These are phyloP conservation scores for Solanum piurae DNA, from an alignment of 257 asterid species.

Conservation along the genomic window DNA sequence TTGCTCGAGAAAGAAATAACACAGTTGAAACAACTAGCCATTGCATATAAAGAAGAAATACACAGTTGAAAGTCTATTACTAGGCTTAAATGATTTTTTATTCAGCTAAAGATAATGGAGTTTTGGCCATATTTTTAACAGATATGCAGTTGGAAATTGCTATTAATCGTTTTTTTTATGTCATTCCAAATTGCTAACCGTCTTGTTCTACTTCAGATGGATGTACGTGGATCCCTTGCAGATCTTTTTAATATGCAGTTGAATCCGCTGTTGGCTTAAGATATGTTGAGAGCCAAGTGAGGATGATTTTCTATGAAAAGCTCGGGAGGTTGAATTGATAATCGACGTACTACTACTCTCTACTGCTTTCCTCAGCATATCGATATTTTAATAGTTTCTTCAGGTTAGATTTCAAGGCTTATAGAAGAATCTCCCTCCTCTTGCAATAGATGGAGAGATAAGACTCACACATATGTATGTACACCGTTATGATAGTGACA, in stretches of 20 bases:
- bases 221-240: slow-evolving; percentile 81
- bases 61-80: not conserved
- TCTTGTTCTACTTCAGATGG: slow-evolving; percentile 46
- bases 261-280: slow-evolving; percentile 29
- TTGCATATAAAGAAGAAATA: not conserved
- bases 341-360: not conserved
- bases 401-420: not conserved
- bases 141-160: not conserved
- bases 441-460: not conserved
- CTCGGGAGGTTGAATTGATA: not conserved
- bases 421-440: not conserved
- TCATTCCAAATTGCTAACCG: not conserved
- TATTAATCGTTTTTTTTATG: no score
- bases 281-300: not conserved
- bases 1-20: not conserved
- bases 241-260: slow-evolving; percentile 74
- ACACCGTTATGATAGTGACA: not conserved
- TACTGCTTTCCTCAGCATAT: not conserved
- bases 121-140: not conserved
- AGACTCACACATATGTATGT: not conserved
- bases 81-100: not conserved
- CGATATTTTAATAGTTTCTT: not conserved
- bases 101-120: not conserved
- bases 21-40: not conserved
- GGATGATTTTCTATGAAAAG: not conserved